phyloP scores from a whole-genome alignment of 2,329 filamentous ascomycete genomes.

The Pseudopithomyces chartarum region DNA sequence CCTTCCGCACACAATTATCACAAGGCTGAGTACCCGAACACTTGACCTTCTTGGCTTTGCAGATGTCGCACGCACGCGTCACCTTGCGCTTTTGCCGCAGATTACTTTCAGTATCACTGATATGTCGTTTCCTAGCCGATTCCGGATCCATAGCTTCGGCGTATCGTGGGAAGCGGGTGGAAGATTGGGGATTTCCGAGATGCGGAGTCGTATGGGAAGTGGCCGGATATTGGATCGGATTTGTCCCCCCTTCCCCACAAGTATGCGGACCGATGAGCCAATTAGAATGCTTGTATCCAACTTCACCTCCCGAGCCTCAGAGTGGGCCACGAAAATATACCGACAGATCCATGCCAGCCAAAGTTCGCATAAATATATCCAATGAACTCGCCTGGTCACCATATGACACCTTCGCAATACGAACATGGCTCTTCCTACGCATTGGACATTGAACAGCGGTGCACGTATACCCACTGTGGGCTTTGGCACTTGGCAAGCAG shows the following conservation, averaged over 20 bases:
- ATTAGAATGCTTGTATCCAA: too few relatives aligned
- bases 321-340: too few relatives aligned
- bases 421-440: constrained; percentile 31
- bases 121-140: neutral
- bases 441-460: constrained; percentile 65
- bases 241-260: too few relatives aligned
- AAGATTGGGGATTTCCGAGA: neutral
- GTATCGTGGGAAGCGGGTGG: neutral
- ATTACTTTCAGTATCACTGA: neutral
- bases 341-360: neutral
- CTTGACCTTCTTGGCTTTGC: constrained; percentile 37
- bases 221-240: too few relatives aligned
- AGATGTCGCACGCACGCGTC: constrained; percentile 35
- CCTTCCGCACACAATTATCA: constrained; percentile 22
- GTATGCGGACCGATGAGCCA: too few relatives aligned
- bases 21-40: constrained; percentile 37
- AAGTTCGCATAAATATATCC: neutral
- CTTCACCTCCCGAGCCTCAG: too few relatives aligned
- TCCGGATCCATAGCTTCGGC: neutral
- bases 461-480: constrained; percentile 77
- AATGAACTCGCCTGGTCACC: neutral
- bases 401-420: neutral
- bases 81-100: constrained; percentile 23
- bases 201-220: too few relatives aligned
- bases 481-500: constrained; percentile 58